phyloP scores from a whole-genome alignment of 2,329 filamentous ascomycete genomes.

The Drechslerella coelobrocha region DNA sequence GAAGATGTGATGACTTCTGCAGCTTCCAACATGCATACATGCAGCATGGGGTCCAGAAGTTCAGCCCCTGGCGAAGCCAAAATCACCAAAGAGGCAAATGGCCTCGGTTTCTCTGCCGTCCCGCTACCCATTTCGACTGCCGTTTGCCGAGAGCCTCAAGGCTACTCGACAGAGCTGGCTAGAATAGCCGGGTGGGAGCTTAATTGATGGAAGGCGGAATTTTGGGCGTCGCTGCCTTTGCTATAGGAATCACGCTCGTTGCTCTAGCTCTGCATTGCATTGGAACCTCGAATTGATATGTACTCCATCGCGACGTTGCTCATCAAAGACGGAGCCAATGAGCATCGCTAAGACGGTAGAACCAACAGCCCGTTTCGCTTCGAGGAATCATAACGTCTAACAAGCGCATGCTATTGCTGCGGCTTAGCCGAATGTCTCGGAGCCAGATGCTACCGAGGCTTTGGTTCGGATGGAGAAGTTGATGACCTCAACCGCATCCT shows the following conservation, averaged over 20 bases:
- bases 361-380: neutral
- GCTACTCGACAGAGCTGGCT: neutral
- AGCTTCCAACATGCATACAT: neutral
- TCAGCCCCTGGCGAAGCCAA: neutral
- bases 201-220: too few relatives aligned
- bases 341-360: neutral
- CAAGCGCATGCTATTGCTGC: neutral
- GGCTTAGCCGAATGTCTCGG: conserved; percentile 2
- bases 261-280: too few relatives aligned
- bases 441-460: conserved; percentile 1
- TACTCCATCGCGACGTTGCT: neutral
- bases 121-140: neutral
- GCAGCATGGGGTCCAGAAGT: neutral
- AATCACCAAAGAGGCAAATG: neutral
- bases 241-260: too few relatives aligned
- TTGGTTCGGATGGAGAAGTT: neutral
- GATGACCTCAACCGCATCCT: neutral
- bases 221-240: too few relatives aligned
- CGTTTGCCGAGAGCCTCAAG: neutral
- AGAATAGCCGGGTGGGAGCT: neutral
- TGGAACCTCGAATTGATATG: too few relatives aligned
- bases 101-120: neutral
- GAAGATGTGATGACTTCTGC: neutral
- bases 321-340: neutral
- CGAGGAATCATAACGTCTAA: neutral